phyloP scores from a whole-genome alignment of 108 stramenopile genomes.

The Fragilaria crotonensis region DNA sequence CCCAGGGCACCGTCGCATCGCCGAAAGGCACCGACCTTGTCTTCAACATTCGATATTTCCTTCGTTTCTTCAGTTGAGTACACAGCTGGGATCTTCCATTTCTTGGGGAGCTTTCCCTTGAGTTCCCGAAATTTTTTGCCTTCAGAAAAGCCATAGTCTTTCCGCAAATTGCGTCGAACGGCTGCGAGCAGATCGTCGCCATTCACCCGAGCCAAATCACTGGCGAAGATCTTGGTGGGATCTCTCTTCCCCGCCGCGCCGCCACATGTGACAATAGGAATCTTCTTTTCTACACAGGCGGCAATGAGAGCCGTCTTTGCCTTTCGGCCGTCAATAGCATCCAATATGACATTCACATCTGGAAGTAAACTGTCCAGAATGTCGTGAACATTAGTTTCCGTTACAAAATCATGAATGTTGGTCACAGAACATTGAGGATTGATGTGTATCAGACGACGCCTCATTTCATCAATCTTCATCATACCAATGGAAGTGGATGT shows the following conservation, averaged over 20 bases:
- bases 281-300: constrained; percentile 35
- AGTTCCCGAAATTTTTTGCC: constrained; percentile 22
- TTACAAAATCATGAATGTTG: constrained; percentile 64
- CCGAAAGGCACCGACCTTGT: constrained; percentile 18
- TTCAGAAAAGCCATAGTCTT: constrained; percentile 56
- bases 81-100: constrained; percentile 66
- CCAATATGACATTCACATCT: constrained; percentile 45
- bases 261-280: constrained; percentile 78
- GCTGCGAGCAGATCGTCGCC: constrained; percentile 50
- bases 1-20: constrained; percentile 74
- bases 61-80: constrained; percentile 62
- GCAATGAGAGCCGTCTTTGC: constrained; percentile 70
- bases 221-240: constrained; percentile 56
- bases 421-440: constrained; percentile 65
- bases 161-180: constrained; percentile 57
- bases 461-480: constrained; percentile 76
- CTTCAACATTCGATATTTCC: constrained; percentile 1
- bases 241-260: constrained; percentile 77
- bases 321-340: constrained; percentile 67
- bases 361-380: constrained; percentile 32
- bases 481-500: constrained; percentile 45
- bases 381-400: constrained; percentile 53
- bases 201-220: constrained; percentile 53
- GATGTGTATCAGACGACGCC: constrained; percentile 47
- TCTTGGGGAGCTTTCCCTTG: constrained; percentile 25